Percentiles rank a stretch among this genome's conserved stretches.
Conservation (phyloP, 2,329 filamentous ascomycete species). For the Beauveria scarabaeidicola region DNA sequence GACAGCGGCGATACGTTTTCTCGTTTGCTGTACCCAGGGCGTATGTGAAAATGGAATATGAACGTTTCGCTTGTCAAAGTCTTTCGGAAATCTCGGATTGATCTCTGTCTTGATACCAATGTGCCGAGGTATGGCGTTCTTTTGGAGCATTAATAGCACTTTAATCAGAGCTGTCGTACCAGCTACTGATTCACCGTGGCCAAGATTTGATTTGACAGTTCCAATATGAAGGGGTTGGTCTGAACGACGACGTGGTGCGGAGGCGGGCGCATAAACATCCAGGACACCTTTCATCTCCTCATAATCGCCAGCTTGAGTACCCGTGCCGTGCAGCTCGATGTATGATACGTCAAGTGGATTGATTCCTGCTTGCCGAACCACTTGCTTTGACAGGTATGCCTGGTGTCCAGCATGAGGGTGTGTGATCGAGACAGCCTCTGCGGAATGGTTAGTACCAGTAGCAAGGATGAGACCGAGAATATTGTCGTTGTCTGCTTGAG, state of each 20-base stretch:
- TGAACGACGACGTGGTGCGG: too few species aligned
- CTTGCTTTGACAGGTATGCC: constrained; percentile 58
- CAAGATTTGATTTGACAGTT: constrained; percentile 55
- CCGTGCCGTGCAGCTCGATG: constrained; percentile 84
- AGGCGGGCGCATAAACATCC: constrained; percentile 22
- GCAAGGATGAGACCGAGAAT: constrained; percentile 71
- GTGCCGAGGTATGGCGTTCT: constrained; percentile 56
- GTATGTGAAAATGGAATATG: too few species aligned
- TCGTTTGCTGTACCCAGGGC: too few species aligned
- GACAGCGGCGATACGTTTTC: too few species aligned
- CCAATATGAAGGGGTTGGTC: constrained; percentile 43
- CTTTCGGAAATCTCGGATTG: too few species aligned
- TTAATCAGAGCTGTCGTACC: too few species aligned
- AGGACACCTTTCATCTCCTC: constrained; percentile 75
- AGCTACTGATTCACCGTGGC: constrained; percentile 50
- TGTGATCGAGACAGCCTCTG: constrained; percentile 73
- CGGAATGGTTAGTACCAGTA: constrained; percentile 72
- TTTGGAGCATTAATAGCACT: constrained; percentile 43
- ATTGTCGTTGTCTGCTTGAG: constrained; percentile 66
- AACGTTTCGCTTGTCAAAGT: too few species aligned
- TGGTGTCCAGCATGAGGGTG: constrained; percentile 74
- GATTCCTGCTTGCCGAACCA: constrained; percentile 64
- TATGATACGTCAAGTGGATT: constrained; percentile 72
- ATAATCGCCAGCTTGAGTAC: constrained; percentile 76
- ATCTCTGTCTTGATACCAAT: constrained; percentile 41